These are phyloP conservation scores for Pyrrhoderma lamaoense DNA, from an alignment of 1,284 basidiomycete species.

Conservation along the genomic window DNA sequence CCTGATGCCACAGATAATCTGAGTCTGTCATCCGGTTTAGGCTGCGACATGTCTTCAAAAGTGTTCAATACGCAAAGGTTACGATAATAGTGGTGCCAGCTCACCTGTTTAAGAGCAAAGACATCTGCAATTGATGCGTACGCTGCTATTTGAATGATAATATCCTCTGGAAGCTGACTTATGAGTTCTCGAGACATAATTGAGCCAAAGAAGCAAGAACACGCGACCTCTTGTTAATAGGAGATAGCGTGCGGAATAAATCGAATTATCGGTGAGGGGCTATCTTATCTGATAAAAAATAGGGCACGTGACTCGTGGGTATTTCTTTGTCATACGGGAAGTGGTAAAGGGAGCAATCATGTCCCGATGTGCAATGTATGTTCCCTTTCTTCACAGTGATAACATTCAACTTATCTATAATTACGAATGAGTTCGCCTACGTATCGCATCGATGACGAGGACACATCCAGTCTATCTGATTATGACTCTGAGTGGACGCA, in stretches of 20 bases:
- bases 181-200: neutral
- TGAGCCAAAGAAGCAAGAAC: no score
- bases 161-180: conserved; percentile 15
- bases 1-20: conserved; percentile 18
- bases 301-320: neutral
- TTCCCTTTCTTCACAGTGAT: neutral
- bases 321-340: conserved; percentile 2
- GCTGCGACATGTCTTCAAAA: conserved; percentile 14
- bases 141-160: conserved; percentile 8
- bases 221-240: no score
- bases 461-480: conserved; percentile 16
- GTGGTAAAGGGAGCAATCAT: neutral
- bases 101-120: conserved; percentile 17
- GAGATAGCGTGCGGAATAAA: no score
- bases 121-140: conserved; percentile 13
- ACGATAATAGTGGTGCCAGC: neutral
- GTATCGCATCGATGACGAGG: conserved; percentile 16
- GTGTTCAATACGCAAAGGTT: neutral
- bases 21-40: conserved; percentile 12
- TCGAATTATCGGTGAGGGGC: neutral
- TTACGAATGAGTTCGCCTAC: conserved; percentile 10
- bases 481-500: conserved; percentile 20
- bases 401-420: conserved; percentile 7
- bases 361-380: neutral
- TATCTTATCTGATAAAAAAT: neutral